A percentile compares a stretch with the other conserved stretches of the same genome.
Evolutionary conservation across 352 stramenopile genomes (phyloP).

Genomic region (Heterotrichella gracilis): DNA sequence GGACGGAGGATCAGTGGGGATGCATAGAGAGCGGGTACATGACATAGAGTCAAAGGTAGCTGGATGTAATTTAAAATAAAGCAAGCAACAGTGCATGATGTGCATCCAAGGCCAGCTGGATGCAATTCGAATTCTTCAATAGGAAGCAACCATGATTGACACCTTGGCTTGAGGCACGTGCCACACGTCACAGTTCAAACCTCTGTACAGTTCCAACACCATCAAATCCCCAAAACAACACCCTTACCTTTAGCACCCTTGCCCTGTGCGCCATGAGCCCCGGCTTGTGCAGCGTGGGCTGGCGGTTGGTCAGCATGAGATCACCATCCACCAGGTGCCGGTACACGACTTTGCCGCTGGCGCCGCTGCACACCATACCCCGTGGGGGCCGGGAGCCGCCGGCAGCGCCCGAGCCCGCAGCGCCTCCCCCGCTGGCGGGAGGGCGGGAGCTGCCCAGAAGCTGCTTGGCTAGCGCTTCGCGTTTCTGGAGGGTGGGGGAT

Average conservation of each 20-base stretch:
- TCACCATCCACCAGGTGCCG: conserved; percentile 82
- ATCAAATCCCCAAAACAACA: too few relatives aligned
- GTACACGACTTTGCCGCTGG: conserved; percentile 64
- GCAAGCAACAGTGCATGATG: too few relatives aligned
- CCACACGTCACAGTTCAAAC: too few relatives aligned
- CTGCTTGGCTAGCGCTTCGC: conserved; percentile 16
- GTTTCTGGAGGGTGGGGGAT: conserved; percentile 12
- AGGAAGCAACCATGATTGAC: too few relatives aligned
- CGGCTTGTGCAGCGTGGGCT: conserved; percentile 98
- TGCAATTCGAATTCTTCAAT: too few relatives aligned
- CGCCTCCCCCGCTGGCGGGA: background rate
- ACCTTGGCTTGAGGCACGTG: too few relatives aligned
- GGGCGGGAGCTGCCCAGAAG: background rate
- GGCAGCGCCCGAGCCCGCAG: background rate
- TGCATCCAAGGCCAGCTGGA: too few relatives aligned
- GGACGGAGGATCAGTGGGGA: too few relatives aligned
- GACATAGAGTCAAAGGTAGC: too few relatives aligned
- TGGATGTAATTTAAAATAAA: too few relatives aligned
- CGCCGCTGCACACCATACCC: conserved; percentile 8
- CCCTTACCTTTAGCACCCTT: conserved; percentile 69
- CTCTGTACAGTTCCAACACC: too few relatives aligned
- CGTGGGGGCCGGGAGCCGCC: conserved; percentile 13
- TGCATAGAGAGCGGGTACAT: too few relatives aligned
- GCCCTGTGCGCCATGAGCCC: conserved; percentile 97
- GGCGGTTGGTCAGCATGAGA: conserved; percentile 90